Evolutionary conservation across 768 basidiomycete genomes (phyloP).

Genomic region (Vishniacozyma victoriae): DNA sequence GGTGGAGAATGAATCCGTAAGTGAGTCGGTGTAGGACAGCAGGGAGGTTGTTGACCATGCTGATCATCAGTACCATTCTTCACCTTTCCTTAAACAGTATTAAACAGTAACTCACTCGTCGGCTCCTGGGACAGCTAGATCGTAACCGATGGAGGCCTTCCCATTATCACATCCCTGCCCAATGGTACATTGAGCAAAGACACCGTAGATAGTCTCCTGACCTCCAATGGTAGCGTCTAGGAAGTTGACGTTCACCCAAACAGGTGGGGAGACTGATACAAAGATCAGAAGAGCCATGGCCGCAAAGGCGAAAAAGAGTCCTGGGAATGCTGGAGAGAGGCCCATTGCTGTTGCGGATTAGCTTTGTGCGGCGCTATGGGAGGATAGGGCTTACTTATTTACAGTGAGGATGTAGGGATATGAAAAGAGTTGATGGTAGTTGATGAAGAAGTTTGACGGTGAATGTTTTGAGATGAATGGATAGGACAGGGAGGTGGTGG

Average conservation of each 20-base stretch:
- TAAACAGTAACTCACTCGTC: conserved; percentile 16
- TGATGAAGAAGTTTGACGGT: not conserved
- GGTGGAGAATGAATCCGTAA: conserved; percentile 67
- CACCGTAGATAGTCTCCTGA: conserved; percentile 57
- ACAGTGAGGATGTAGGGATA: conserved; percentile 1
- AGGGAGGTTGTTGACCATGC: not conserved
- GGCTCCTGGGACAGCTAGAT: conserved; percentile 44
- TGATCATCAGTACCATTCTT: not conserved
- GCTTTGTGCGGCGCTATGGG: not conserved
- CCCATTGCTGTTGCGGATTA: conserved; percentile 19
- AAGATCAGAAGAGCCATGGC: conserved; percentile 60
- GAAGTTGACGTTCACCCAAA: conserved; percentile 67
- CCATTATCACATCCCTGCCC: conserved; percentile 35
- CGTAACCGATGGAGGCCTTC: conserved; percentile 62
- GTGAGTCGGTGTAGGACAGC: conserved; percentile 64
- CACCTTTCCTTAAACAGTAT: not conserved
- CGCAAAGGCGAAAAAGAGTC: conserved; percentile 65
- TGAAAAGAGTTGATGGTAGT: not conserved
- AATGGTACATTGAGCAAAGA: conserved; percentile 58
- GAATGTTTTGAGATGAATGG: not conserved
- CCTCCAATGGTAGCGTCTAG: conserved; percentile 53
- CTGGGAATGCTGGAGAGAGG: conserved; percentile 62
- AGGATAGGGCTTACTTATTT: not conserved
- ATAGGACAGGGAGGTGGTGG: not conserved
- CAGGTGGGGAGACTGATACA: conserved; percentile 69